phyloP scores from a whole-genome alignment of 2,329 filamentous ascomycete species.

The Podosphaera fusca region DNA sequence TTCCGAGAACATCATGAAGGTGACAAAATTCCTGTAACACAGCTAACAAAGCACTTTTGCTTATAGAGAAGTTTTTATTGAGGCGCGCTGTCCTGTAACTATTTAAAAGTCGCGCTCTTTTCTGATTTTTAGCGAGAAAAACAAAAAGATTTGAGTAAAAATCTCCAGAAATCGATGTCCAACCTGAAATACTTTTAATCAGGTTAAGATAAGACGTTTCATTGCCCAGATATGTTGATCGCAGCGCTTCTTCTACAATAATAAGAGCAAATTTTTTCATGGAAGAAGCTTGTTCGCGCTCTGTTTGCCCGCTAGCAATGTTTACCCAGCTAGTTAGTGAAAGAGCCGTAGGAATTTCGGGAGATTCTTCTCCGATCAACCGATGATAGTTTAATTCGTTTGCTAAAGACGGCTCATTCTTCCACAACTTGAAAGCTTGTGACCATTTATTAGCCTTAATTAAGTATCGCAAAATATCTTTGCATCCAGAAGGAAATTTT shows the following conservation, averaged over 20 bases:
- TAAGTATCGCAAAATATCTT: slow-evolving; percentile 10
- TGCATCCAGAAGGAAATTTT: slow-evolving; percentile 7
- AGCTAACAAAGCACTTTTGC: slow-evolving; percentile 9
- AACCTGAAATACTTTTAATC: slow-evolving; percentile 7
- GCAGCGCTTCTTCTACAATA: slow-evolving; percentile 7
- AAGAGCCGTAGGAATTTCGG: slow-evolving; percentile 2
- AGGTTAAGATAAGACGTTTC: slow-evolving; percentile 6
- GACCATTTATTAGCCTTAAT: slow-evolving; percentile 9
- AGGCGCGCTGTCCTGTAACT: slow-evolving; percentile 10
- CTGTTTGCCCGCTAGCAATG: slow-evolving; percentile 2
- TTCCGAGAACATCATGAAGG: slow-evolving; percentile 14
- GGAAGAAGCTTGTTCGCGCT: neutral
- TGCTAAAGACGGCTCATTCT: neutral
- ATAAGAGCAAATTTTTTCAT: slow-evolving; percentile 6
- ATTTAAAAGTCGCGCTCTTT: slow-evolving; percentile 7
- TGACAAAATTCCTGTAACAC: slow-evolving; percentile 15
- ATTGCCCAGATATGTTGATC: slow-evolving; percentile 4
- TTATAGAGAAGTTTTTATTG: slow-evolving; percentile 5
- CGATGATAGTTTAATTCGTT: slow-evolving; percentile 5
- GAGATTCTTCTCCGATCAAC: slow-evolving; percentile 3
- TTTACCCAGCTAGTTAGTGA: slow-evolving; percentile 6
- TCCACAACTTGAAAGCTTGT: slow-evolving; percentile 9
- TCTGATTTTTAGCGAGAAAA: slow-evolving; percentile 7
- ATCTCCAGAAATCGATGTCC: slow-evolving; percentile 4
- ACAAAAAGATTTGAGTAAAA: slow-evolving; percentile 7